Percentiles rank a stretch among this genome's conserved stretches.
Evolutionary conservation across 768 basidiomycete genomes (phyloP).

Genomic region (Russula foetens): DNA sequence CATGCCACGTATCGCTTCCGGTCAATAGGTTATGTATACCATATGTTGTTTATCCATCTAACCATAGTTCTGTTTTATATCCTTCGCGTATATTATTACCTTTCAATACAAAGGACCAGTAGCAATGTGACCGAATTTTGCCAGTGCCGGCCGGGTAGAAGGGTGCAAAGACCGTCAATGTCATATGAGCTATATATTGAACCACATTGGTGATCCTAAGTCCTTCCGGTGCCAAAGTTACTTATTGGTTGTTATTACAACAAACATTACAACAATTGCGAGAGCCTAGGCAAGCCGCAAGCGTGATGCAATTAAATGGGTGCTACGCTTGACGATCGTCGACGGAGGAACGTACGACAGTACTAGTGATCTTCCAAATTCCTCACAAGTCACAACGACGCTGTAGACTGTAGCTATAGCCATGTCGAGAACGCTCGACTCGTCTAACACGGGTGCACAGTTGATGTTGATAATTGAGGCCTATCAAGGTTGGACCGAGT

Average conservation of each 20-base stretch:
- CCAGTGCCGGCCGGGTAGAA: background rate
- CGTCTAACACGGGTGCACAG: conserved; percentile 48
- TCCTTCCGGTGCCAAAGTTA: conserved; percentile 30
- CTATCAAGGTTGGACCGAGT: conserved; percentile 5
- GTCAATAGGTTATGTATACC: background rate
- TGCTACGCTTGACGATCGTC: background rate
- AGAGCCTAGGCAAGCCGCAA: conserved; percentile 31
- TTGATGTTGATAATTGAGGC: conserved; percentile 48
- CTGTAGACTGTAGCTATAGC: conserved; percentile 40
- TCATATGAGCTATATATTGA: conserved; percentile 21
- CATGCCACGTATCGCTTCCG: background rate
- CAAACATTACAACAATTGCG: conserved; percentile 51
- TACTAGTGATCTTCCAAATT: conserved; percentile 39
- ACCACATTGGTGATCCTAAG: conserved; percentile 15
- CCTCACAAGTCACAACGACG: conserved; percentile 35
- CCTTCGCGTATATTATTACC: background rate
- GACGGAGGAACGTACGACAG: conserved; percentile 40
- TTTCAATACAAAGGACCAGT: background rate
- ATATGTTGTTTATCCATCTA: conserved; percentile 4
- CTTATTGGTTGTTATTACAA: conserved; percentile 49
- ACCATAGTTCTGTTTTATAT: background rate
- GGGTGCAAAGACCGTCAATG: background rate
- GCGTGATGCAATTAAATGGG: background rate
- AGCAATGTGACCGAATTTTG: background rate
- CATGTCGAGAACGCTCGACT: conserved; percentile 44